Base-by-base conservation (phyloP, 192 early-diverging fungal genomes). In the Podila verticillata region DNA sequence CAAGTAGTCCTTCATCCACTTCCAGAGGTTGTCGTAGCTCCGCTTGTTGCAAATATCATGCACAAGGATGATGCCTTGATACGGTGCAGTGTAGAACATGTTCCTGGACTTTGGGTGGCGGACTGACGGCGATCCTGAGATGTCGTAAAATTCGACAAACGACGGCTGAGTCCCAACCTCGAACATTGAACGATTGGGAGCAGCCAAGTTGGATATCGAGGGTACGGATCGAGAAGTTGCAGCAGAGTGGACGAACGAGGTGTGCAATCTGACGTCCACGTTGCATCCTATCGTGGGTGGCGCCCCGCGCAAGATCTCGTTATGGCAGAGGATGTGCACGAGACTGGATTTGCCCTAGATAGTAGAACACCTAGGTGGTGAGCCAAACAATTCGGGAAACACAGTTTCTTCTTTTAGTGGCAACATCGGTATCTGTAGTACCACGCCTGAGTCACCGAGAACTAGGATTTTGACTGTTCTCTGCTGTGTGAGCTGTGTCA, bases 81-180 rank as follows among this genome's bases (percentile, higher is more conserved):
- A 80, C 10, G 74, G 63, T 48, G 80, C 83, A 24, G 61, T 67
- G 39, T 89, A 89, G 63, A 86, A 87, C 71, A 88, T 81, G 19
- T 44, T 77, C 24, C 88, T 82, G n/a, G 87, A 77, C n/a, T 65
- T 72, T 26, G 68, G 80, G n/a, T 87, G 84, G 57, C 84, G 58
- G 2, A 80, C 77, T 29, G 70, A 70, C 13, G 81, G 77, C 0
- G 84, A 72, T 15, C 86, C 87, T 29, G 83, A 79, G 22, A 89
- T 56, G 58, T 89, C 88, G 68, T 88, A 79, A 65, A 89, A 88
- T 67, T 89, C 88, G 7, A 89, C 71, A 54, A 89, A 89, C 62
- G 83, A 80, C 56, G 74, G 57, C 32, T 84, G 64, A 12, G 39
- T 3, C 13, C 12, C 12, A 5, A 24, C 20, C 19, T 31, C 58